phyloP scores from a whole-genome alignment of 805 yeast genomes.

The Wickerhamiella australiensis region DNA sequence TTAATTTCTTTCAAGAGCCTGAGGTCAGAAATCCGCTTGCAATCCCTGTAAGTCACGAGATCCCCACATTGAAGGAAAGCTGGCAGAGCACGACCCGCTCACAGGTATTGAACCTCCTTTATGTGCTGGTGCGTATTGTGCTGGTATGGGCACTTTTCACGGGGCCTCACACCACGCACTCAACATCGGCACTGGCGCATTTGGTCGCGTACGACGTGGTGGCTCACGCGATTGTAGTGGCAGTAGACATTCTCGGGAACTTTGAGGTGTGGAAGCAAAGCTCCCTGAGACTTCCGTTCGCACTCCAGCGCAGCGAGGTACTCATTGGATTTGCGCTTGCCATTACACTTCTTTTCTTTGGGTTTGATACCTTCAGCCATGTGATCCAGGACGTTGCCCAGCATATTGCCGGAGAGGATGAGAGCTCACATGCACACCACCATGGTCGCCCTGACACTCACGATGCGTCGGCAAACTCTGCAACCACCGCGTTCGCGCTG shows the following conservation, averaged over 20 bases:
- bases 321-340: slow-evolving; percentile 77
- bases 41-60: slow-evolving; percentile 53
- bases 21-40: slow-evolving; percentile 53
- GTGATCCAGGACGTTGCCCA: slow-evolving; percentile 60
- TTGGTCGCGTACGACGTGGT: slow-evolving; percentile 75
- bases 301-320: slow-evolving; percentile 82
- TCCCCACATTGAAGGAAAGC: slow-evolving; percentile 59
- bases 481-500: slow-evolving; percentile 10
- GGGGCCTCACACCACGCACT: slow-evolving; percentile 18
- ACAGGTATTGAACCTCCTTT: slow-evolving; percentile 46
- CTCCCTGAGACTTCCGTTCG: slow-evolving; percentile 80
- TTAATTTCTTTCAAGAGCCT: slow-evolving; percentile 93
- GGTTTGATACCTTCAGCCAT: slow-evolving; percentile 79
- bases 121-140: slow-evolving; percentile 48
- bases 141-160: slow-evolving; percentile 46
- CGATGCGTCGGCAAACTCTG: background rate
- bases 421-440: slow-evolving; percentile 21
- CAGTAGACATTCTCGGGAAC: slow-evolving; percentile 73
- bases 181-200: slow-evolving; percentile 66
- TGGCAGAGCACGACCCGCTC: slow-evolving; percentile 42
- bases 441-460: slow-evolving; percentile 16
- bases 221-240: slow-evolving; percentile 55
- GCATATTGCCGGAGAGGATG: slow-evolving; percentile 27
- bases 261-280: slow-evolving; percentile 84
- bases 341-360: slow-evolving; percentile 77